Evolutionary conservation across 257 asterid species (phyloP).

Genomic region (Solanum infundibuliforme): DNA sequence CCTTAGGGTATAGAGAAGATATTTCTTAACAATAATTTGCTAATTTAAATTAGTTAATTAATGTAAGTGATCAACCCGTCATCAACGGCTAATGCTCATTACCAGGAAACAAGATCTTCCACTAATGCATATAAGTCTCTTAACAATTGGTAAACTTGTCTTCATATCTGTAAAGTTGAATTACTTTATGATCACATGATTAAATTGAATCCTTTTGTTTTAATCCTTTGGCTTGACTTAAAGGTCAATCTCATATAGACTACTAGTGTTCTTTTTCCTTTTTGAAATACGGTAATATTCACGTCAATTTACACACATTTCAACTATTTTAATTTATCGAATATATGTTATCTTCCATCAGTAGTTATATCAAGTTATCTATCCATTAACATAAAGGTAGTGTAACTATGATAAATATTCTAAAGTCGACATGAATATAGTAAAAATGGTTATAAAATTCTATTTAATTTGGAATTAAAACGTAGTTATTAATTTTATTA

Average conservation of each 20-base stretch:
- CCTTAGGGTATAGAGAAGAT: background rate
- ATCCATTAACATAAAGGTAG: background rate
- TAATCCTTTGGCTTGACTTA: background rate
- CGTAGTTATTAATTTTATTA: background rate
- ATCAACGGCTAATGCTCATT: background rate
- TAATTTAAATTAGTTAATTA: background rate
- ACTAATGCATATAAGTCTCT: background rate
- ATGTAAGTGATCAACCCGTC: background rate
- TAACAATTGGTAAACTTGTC: background rate
- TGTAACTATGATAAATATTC: background rate
- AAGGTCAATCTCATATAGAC: background rate
- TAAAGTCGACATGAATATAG: background rate
- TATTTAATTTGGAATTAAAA: background rate
- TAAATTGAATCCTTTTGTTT: background rate
- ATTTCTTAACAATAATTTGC: background rate
- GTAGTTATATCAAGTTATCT: background rate
- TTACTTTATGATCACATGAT: background rate
- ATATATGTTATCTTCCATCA: background rate
- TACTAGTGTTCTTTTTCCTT: background rate
- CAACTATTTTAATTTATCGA: background rate
- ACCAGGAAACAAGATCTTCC: slow-evolving; percentile 1
- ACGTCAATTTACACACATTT: fast-evolving
- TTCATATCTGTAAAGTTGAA: background rate
- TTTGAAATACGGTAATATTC: background rate
- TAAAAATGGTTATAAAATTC: background rate